Evolutionary conservation across 352 stramenopile species (phyloP), one percentile per base, ranked within the genome.

Genomic region (Pythium utonaiense): DNA sequence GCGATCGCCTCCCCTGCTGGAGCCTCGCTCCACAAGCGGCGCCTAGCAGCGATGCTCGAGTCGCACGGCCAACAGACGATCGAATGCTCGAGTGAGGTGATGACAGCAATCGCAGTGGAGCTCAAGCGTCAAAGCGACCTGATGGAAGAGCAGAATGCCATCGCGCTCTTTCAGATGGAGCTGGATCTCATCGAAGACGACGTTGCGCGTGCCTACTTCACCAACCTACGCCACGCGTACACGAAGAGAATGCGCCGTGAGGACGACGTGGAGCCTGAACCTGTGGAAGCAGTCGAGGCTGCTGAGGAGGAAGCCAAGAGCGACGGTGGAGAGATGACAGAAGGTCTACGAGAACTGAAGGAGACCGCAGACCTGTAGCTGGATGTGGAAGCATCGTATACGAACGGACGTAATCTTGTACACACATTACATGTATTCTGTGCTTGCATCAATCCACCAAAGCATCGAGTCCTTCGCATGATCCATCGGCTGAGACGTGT

Each of bases 81-180:
- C 9, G 62, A 70, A 10, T 67, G 79, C 34, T 41, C 77, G 4
- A 65, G 64, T 13, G 65, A 57, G 17, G 28, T 83, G 9, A 71
- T 74, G 3, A 69, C 51, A 17, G 54, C 64, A 13, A 67, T 88
- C 45, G 64, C 80, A 17, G 71, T 81, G 24, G 75, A 89, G 60
- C 65, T 92, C 28, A 65, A 71, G 45, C 75, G 77, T 19, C 75
- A 82, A 17, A 90, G 86, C 30, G 76, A 88, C 30, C 53, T 92
- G 27, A 63, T 92, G 24, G 82, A 90, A 54, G 82, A 92, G 27
- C 78, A 86, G 62, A 92, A 92, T 41, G 70, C 78, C 24, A 86
- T 92, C 45, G 63, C 80, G 27, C 59, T 92, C 6, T 78, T 92
- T 19, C 75, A 74, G 19, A 48, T 85, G 17, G 70, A 89, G 45